Evolutionary conservation across 306 rosid genomes (phyloP).

Genomic region (Malus orientalis): DNA sequence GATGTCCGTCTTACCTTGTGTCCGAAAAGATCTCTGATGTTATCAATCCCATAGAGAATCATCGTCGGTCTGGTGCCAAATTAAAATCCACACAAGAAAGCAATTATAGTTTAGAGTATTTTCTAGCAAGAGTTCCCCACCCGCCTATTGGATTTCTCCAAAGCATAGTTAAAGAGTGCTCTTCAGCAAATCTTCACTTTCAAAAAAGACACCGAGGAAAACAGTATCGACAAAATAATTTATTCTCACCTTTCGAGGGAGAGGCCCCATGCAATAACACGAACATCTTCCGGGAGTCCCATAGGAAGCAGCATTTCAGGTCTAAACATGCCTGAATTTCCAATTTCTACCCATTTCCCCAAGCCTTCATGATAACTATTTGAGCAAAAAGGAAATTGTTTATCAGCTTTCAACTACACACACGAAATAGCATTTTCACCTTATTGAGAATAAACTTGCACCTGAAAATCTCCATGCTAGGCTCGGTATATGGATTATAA

Average conservation of each 20-base stretch:
- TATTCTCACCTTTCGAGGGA: slow-evolving; percentile 81
- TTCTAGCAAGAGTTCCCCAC: neutral
- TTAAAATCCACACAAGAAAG: neutral
- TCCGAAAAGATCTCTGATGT: slow-evolving; percentile 92
- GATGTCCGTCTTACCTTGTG: slow-evolving; percentile 50
- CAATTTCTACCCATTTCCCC: slow-evolving; percentile 82
- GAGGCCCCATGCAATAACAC: slow-evolving; percentile 93
- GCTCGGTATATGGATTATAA: slow-evolving; percentile 93
- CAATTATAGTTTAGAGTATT: neutral
- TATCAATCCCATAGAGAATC: slow-evolving; percentile 78
- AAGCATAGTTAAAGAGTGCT: no score
- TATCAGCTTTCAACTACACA: slow-evolving; percentile 6
- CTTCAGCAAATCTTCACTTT: neutral
- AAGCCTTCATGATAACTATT: slow-evolving; percentile 91
- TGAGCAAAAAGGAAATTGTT: neutral
- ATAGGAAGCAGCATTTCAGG: slow-evolving; percentile 97
- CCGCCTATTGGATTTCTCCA: neutral
- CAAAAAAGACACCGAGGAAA: neutral
- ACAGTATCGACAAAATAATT: neutral
- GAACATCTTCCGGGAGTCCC: slow-evolving; percentile 97
- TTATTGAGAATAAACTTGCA: neutral
- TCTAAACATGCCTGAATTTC: slow-evolving; percentile 96
- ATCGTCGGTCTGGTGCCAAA: slow-evolving; percentile 75
- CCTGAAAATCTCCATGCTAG: slow-evolving; percentile 99
- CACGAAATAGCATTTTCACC: neutral